phyloP scores from a whole-genome alignment of 495 filamentous ascomycete genomes.

The Articulospora tetracladia region DNA sequence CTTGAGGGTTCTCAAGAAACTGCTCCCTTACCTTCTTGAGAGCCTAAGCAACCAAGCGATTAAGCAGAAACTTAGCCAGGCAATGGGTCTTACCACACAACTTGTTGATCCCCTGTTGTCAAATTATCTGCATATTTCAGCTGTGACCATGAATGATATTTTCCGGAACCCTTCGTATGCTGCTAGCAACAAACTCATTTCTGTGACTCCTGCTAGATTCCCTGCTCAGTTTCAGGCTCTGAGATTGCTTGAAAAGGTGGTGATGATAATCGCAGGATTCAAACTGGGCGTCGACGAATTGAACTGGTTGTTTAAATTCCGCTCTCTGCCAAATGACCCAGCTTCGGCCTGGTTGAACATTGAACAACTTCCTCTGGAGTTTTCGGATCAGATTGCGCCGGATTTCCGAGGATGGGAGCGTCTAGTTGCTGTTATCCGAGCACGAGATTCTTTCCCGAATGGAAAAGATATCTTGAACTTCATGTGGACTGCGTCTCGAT shows the following conservation, averaged over 20 bases:
- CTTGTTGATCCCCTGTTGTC: not conserved
- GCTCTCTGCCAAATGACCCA: not conserved
- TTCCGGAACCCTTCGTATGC: not conserved
- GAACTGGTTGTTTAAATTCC: not conserved
- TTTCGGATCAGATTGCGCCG: not conserved
- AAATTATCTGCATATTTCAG: not conserved
- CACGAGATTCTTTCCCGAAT: not conserved
- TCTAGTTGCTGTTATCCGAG: not conserved
- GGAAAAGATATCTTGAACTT: not conserved
- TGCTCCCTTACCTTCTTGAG: not conserved
- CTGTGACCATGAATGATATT: not conserved
- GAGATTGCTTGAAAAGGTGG: not conserved
- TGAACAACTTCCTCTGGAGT: not conserved
- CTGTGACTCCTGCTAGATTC: not conserved
- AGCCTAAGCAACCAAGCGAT: not conserved
- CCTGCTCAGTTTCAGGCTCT: not conserved
- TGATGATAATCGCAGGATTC: not conserved
- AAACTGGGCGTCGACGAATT: not conserved
- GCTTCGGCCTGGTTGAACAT: not conserved
- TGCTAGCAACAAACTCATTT: not conserved
- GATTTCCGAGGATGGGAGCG: not conserved
- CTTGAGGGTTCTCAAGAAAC: not conserved
- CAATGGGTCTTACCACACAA: not conserved
- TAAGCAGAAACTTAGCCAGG: not conserved
- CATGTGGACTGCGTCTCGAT: no score